Base-by-base conservation (phyloP, 331 rosid genomes). In the Saraca asoca region DNA sequence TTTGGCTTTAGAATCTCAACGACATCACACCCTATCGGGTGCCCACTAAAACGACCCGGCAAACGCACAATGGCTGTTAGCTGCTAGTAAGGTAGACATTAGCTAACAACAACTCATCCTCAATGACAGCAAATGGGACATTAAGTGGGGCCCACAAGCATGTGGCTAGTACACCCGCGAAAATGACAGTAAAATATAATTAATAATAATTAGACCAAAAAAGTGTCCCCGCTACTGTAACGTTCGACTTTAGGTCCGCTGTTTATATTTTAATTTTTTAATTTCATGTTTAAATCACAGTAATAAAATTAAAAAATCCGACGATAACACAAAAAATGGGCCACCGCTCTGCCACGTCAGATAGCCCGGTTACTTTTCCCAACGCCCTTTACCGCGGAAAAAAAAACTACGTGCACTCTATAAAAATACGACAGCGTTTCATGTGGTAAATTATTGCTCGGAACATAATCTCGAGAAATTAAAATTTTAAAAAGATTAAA, bases 201-300 rank as follows among this genome's bases (percentile, higher is more conserved):
- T n/a, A n/a, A n/a, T n/a, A n/a, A n/a, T n/a, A n/a, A n/a, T n/a
- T 46, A 41, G 50, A 63, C 55, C 66, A 34, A 43, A 46, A 41
- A 54, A 51, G 88, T 72, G 83, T 73, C 75, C 83, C 89, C 87
- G 70, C 86, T 51, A 15, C 64, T 39, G 0, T 39, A 88, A 88
- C 95, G 88, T 74, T 88, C 85, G 86, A 78, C 7, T 72, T 69
- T 48, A 35, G 68, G 14, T 42, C 73, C 20, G 66, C 13, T 46
- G 31, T 3, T 24, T 24, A 24, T 24, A 3, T 24, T 3, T 24
- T 24, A 24, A 24, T 24, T 24, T 24, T 24, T 24, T 1, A 24
- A n/a, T 61, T 45, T 37, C 53, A 17, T 44, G 20, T 48, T 52
- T 42, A 44, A 4, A 53, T 65, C 56, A 17, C 52, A 71, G 46